Base-by-base conservation (phyloP, 1,284 basidiomycete genomes). In the Paramarasmius palmivorus region DNA sequence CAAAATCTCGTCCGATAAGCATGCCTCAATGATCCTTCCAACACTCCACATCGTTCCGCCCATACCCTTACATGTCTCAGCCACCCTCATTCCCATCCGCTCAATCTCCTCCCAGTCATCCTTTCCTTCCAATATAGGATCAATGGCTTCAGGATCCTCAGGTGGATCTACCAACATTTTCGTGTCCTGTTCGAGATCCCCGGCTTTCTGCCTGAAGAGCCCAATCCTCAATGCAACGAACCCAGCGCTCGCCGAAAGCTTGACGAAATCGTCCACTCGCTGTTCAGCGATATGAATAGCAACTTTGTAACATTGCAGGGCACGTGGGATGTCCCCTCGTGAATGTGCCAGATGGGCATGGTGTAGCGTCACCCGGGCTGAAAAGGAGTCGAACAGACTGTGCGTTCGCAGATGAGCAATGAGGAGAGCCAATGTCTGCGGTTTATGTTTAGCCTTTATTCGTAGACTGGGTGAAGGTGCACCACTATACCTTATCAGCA, bases 271-370 rank as follows among this genome's bases (percentile, higher is more conserved):
- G 61, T 74, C 82, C 51, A 62, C 65, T 3, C 64, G 65, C 26
- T 72, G 69, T 15, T 68, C 68, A 0, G 63, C 76, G 0, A 83
- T 63, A 34, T 73, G 65, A 3, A 76, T 79, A 3, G 87, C 84
- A 3, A 85, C 76, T 37, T 70, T 72, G 65, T 90, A 91, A 55
- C 85, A 88, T 29, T 75, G 69, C 39, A 73, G 59, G 15, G 88
- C 88, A 2, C 80, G 74, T 10, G 73, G 69, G 1, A 68, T 65
- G 26, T 74, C 69, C 5, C 74, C 73, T 14, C 76, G 62, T 3
- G 85, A 81, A 63, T 91, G 88, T 7, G 86, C 82, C 19, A 91
- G 77, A 56, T 90, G 86, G 0, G 82, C 88, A 56, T 88, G 79
- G 54, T 86, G 79, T 3, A 90, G 72, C 1, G 86, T 76, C 14